Base-by-base conservation (phyloP, 192 early-diverging fungal genomes). In the Irineochytrium annulatum region DNA sequence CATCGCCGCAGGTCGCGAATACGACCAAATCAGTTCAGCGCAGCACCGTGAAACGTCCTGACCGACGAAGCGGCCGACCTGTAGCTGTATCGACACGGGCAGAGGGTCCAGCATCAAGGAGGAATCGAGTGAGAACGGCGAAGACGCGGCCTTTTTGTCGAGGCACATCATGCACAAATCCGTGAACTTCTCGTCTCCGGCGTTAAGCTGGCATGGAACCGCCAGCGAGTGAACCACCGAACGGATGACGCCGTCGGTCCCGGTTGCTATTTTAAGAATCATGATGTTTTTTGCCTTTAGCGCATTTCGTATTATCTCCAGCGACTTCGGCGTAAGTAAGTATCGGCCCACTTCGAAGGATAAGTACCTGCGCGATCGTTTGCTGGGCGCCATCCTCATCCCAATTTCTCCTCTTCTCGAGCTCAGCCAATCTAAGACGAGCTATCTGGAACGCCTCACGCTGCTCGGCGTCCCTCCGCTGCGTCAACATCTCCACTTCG, bases 1-100 rank as follows among this genome's bases (percentile, higher is more conserved):
- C 1, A 57, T 54, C 8, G 39, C 62, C 13, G 57, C 62, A 27
- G 62, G 62, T 26, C 62, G 54, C 5, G 41, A 37, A 30, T 64
- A 53, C 13, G 62, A 55, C 62, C 62, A 64, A 45, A 64, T 64
- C 14, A 64, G 28, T 17, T 64, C 62, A 19, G 35, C 43, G 6
- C 53, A 34, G 19, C n/a, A 39, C 19, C 55, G 52, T 8, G 29
- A 35, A 22, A 64, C 62, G 20, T 55, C 31, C 48, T 64, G 53
- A 31, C 62, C 62, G 45, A 64, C 55, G 29, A 43, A 64, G 43
- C 62, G 0, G 3, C 62, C 55, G 27, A 64, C 62, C 57, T 64
- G 62, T 16, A 64, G 54, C 28, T 64, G 62, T 27, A n/a, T n/a
- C 19, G 62, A 55, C 3, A 57, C 34, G 3, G 27, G 22, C 17